phyloP scores from a whole-genome alignment of 1,284 basidiomycete genomes.

The Volvariella surrecta region DNA sequence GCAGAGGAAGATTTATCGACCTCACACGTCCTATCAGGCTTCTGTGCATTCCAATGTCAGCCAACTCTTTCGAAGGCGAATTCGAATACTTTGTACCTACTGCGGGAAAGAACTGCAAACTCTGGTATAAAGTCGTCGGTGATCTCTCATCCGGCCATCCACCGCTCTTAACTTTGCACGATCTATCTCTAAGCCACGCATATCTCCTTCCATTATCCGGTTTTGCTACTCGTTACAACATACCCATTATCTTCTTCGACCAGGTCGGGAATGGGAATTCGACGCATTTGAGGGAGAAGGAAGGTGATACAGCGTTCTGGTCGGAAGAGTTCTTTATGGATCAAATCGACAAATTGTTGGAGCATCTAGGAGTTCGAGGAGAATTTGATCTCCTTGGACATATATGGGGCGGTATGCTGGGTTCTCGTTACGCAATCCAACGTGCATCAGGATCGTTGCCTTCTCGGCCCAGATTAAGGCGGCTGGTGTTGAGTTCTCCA shows the following conservation, averaged over 20 bases:
- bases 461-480: conserved; percentile 31
- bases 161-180: conserved; percentile 21
- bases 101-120: conserved; percentile 7
- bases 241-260: conserved; percentile 38
- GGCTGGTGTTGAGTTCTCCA: conserved; percentile 29
- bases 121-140: conserved; percentile 21
- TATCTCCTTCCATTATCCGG: conserved; percentile 1
- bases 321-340: conserved; percentile 33
- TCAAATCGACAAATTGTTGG: conserved; percentile 36
- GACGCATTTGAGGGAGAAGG: conserved; percentile 34
- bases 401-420: conserved; percentile 46
- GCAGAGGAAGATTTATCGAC: too few species aligned
- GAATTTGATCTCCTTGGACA: conserved; percentile 35
- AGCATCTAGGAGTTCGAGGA: conserved; percentile 26
- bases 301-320: conserved; percentile 30
- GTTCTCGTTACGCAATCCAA: conserved; percentile 24
- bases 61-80: background rate
- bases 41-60: too few species aligned
- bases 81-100: background rate
- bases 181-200: too few species aligned
- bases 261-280: conserved; percentile 39
- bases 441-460: conserved; percentile 1
- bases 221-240: conserved; percentile 1
- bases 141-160: conserved; percentile 15
- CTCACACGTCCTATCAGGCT: too few species aligned